Conservation (phyloP, 2,329 filamentous ascomycete species). For the Endocalyx cinctus region DNA sequence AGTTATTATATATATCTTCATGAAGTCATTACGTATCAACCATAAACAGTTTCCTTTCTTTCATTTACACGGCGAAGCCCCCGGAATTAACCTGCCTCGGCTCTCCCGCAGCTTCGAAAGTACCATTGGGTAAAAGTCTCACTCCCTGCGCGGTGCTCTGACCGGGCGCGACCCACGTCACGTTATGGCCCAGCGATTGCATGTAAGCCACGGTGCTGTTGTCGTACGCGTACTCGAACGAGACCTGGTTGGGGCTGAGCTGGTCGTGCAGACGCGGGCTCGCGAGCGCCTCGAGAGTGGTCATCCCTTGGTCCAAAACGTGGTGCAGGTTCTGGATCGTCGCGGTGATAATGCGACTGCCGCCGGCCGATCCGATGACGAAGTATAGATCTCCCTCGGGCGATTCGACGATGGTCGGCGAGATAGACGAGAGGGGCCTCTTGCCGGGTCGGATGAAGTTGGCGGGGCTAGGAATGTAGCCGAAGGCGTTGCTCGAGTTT, state of each 20-base stretch:
- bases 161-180: constrained; percentile 64
- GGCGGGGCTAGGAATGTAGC: constrained; percentile 66
- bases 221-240: constrained; percentile 70
- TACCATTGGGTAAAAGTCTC: constrained; percentile 55
- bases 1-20: no score
- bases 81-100: constrained; percentile 74
- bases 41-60: no score
- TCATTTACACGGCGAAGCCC: constrained; percentile 52
- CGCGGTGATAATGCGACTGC: constrained; percentile 77
- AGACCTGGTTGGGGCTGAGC: constrained; percentile 62
- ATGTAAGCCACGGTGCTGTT: constrained; percentile 65
- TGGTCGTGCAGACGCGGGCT: constrained; percentile 78
- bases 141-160: constrained; percentile 71
- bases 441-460: constrained; percentile 77
- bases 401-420: constrained; percentile 71
- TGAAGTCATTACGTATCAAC: no score
- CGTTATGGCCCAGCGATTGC: constrained; percentile 64
- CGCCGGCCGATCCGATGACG: constrained; percentile 73
- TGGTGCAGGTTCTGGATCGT: constrained; percentile 76
- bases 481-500: constrained; percentile 65
- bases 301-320: constrained; percentile 64
- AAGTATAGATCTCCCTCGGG: constrained; percentile 66
- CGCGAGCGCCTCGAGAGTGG: constrained; percentile 57
- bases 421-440: constrained; percentile 72
- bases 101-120: constrained; percentile 77